These are phyloP conservation scores for Heracleum sosnowskyi DNA, from an alignment of 129 eudicot species.

Conservation along the genomic window DNA sequence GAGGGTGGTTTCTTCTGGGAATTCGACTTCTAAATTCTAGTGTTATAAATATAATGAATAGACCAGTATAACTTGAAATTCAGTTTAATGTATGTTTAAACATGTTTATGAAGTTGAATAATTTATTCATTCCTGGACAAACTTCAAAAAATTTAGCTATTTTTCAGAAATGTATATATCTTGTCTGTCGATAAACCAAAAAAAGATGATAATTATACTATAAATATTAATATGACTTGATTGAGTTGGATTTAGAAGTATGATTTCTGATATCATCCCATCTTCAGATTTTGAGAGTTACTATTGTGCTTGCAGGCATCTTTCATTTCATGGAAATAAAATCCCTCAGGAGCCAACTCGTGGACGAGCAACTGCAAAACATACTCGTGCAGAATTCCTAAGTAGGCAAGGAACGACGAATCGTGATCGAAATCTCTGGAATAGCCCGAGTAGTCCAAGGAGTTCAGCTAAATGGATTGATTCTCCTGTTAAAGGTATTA, in stretches of 20 bases:
- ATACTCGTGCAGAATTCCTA: conserved; percentile 51
- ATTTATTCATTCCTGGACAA: not conserved
- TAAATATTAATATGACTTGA: too few species aligned
- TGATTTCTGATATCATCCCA: not conserved
- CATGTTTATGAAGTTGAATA: not conserved
- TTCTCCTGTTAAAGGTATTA: conserved; percentile 49
- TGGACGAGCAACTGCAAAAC: conserved; percentile 24
- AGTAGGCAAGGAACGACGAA: conserved; percentile 39
- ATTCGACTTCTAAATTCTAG: not conserved
- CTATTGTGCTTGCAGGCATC: conserved; percentile 26
- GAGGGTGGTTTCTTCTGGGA: not conserved
- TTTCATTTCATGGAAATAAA: conserved; percentile 17
- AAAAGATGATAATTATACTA: not conserved
- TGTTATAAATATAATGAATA: not conserved
- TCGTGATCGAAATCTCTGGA: conserved; percentile 31
- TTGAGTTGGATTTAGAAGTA: not conserved
- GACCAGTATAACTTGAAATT: not conserved
- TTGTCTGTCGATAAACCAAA: not conserved
- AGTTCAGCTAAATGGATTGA: conserved; percentile 33
- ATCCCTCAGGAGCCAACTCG: conserved; percentile 26
- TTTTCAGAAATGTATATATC: not conserved
- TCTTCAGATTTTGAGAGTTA: not conserved
- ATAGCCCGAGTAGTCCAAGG: conserved; percentile 31
- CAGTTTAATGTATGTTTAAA: not conserved
- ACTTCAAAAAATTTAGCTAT: not conserved